Evolutionary conservation across 352 stramenopile genomes (phyloP).

Genomic region (Globisporangium middletonii): DNA sequence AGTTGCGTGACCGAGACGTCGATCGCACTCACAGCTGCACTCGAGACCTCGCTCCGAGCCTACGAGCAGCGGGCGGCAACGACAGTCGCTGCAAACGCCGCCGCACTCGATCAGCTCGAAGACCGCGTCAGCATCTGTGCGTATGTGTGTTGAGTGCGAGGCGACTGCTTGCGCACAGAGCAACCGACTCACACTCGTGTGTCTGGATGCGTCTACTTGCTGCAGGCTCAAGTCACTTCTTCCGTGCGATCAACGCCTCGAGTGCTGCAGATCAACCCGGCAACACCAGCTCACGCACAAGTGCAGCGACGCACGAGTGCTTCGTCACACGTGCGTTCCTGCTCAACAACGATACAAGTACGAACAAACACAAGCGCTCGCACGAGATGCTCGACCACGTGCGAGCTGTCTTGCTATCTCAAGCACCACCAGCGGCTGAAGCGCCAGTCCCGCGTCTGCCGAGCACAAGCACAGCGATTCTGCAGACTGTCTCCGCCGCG

Average conservation of each 20-base stretch:
- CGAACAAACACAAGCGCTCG: neutral
- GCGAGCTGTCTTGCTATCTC: constrained; percentile 2
- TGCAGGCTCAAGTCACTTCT: constrained; percentile 5
- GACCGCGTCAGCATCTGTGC: constrained; percentile 6
- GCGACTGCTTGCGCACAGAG: neutral
- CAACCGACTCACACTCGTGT: neutral
- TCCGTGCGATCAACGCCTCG: neutral
- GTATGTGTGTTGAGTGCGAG: neutral
- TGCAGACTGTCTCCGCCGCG: no score
- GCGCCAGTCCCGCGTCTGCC: no score
- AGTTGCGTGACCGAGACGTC: constrained; percentile 23
- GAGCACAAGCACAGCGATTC: no score
- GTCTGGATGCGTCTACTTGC: neutral
- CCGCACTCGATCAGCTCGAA: constrained; percentile 8
- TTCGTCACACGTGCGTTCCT: neutral
- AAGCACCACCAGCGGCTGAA: neutral
- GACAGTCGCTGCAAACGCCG: constrained; percentile 1
- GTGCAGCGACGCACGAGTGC: neutral
- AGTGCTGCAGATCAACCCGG: neutral
- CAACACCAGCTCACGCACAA: neutral
- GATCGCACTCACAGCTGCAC: neutral
- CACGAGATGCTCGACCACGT: constrained; percentile 4
- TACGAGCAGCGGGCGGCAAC: neutral
- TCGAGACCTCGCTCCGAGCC: neutral
- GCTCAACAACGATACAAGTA: neutral